Percentiles rank a stretch among this genome's conserved stretches.
These are phyloP conservation scores for Picochlorum sp. DNA, from an alignment of 139 green algal genomes.

Conservation along the genomic window DNA sequence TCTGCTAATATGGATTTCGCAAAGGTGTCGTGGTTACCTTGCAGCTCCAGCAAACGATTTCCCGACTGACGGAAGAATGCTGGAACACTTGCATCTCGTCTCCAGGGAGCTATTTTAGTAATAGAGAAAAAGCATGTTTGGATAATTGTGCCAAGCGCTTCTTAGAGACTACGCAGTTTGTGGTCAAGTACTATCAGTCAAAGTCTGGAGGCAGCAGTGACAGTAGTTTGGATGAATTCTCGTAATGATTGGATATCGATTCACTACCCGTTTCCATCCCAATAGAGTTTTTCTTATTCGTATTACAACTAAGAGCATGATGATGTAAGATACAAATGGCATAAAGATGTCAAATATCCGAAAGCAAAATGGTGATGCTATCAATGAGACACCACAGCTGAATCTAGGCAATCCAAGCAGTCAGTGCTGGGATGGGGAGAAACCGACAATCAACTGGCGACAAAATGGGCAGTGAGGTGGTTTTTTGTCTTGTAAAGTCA, in stretches of 20 bases:
- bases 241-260: too few relatives aligned
- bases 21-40: not conserved
- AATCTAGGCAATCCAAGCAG: too few relatives aligned
- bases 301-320: not conserved
- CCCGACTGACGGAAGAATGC: constrained; percentile 30
- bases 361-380: too few relatives aligned
- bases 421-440: not conserved
- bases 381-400: too few relatives aligned
- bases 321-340: not conserved
- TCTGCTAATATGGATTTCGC: not conserved
- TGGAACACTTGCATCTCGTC: constrained; percentile 27
- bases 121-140: constrained; percentile 20
- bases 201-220: constrained; percentile 3
- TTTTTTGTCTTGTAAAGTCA: constrained; percentile 42
- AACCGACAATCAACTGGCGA: constrained; percentile 22
- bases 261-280: too few relatives aligned
- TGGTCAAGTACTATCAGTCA: constrained; percentile 27
- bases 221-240: not conserved
- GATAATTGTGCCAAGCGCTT: constrained; percentile 30
- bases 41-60: constrained; percentile 31
- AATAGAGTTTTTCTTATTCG: not conserved
- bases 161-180: constrained; percentile 32
- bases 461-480: constrained; percentile 48
- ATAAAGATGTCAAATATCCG: too few relatives aligned
- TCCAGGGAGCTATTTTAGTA: constrained; percentile 6